A percentile compares a stretch with the other conserved stretches of the same genome.
Evolutionary conservation across 2,329 filamentous ascomycete genomes (phyloP).

Genomic region (Dryadomyces sulphureus): DNA sequence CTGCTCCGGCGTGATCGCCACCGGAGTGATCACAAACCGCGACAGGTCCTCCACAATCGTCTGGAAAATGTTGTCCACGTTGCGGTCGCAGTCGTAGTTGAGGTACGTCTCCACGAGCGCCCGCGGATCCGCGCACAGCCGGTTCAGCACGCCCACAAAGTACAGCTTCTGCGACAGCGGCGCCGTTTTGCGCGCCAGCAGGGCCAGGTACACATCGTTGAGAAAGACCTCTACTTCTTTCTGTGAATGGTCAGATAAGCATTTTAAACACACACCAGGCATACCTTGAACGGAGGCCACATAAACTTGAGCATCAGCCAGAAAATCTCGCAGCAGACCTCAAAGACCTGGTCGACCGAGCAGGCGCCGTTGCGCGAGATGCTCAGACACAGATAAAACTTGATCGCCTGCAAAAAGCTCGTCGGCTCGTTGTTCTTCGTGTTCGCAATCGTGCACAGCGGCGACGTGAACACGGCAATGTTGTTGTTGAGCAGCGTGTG

Average conservation of each 20-base stretch:
- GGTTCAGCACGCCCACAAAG: constrained; percentile 72
- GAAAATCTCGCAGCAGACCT: constrained; percentile 93
- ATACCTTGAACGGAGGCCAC: constrained; percentile 83
- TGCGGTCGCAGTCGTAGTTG: constrained; percentile 95
- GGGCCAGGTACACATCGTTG: constrained; percentile 90
- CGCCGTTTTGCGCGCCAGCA: constrained; percentile 75
- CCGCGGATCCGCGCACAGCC: constrained; percentile 72
- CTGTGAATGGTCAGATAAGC: constrained; percentile 22
- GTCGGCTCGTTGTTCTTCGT: constrained; percentile 80
- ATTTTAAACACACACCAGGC: not conserved
- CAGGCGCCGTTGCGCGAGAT: constrained; percentile 91
- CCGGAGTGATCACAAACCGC: constrained; percentile 66
- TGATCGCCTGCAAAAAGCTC: constrained; percentile 84
- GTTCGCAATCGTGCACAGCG: constrained; percentile 80
- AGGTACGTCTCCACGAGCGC: constrained; percentile 90
- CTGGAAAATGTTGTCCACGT: constrained; percentile 95
- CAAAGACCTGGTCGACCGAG: constrained; percentile 81
- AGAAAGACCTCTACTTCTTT: constrained; percentile 97
- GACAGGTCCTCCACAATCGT: constrained; percentile 87
- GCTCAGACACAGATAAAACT: constrained; percentile 91
- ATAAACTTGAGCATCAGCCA: constrained; percentile 94
- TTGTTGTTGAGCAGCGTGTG: constrained; percentile 94
- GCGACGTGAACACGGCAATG: constrained; percentile 78
- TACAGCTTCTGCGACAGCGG: constrained; percentile 85
- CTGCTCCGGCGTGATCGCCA: constrained; percentile 58